A percentile compares a stretch with the other conserved stretches of the same genome.
phyloP scores from a whole-genome alignment of 148 eudicot species.

The Rhododendron simsii region DNA sequence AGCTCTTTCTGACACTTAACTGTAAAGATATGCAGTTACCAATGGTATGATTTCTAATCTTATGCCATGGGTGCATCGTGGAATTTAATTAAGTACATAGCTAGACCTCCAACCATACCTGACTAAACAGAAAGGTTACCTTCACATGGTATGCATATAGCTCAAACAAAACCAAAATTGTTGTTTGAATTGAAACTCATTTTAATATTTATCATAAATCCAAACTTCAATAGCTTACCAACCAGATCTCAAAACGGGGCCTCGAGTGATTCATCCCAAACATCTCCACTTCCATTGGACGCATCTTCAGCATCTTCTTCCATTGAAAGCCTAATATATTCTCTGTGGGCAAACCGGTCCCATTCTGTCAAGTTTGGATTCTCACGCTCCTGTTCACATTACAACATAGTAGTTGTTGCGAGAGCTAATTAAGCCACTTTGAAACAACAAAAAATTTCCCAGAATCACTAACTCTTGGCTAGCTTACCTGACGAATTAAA shows the following conservation, averaged over 20 bases:
- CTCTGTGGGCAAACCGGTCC: conserved; percentile 98
- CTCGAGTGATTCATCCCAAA: conserved; percentile 97
- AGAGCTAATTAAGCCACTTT: neutral
- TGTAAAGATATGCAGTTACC: neutral
- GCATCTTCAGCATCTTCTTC: conserved; percentile 99
- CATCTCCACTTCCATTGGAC: conserved; percentile 97
- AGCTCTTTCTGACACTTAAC: neutral
- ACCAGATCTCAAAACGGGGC: conserved; percentile 70
- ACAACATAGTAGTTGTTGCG: neutral
- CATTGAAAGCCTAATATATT: conserved; percentile 96
- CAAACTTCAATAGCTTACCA: conserved; percentile 18
- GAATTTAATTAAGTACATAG: neutral
- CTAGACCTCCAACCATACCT: neutral
- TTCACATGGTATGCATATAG: neutral
- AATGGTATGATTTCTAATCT: neutral
- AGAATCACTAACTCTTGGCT: neutral
- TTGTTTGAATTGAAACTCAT: neutral
- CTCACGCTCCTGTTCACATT: conserved; percentile 77
- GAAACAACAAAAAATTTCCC: neutral
- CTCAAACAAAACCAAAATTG: neutral
- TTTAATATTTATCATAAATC: neutral
- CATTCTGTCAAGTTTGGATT: conserved; percentile 92
- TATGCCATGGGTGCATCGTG: neutral
- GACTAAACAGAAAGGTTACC: neutral
- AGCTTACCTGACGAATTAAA: conserved; percentile 92